These are phyloP conservation scores for Tricholoma flavovirens DNA, from an alignment of 768 basidiomycete species.

Conservation along the genomic window DNA sequence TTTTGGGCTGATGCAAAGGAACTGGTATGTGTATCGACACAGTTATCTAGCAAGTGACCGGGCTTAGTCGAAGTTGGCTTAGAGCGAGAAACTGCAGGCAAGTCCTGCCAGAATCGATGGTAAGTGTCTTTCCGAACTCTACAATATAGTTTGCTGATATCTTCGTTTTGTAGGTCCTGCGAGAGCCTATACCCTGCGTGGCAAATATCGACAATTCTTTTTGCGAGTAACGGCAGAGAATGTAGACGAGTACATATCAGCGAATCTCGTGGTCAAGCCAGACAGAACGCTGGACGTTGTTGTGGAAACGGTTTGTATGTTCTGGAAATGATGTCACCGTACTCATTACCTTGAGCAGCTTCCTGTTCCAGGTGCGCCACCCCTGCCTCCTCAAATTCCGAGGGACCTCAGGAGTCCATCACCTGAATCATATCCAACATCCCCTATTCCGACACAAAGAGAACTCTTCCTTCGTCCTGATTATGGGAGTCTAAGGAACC, in stretches of 20 bases:
- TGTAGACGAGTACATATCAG: conserved; percentile 42
- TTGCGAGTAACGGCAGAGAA: conserved; percentile 54
- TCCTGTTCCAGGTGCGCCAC: conserved; percentile 26
- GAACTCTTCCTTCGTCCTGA: neutral
- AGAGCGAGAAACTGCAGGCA: conserved; percentile 50
- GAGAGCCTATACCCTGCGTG: conserved; percentile 59
- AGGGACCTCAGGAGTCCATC: conserved; percentile 17
- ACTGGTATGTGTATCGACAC: conserved; percentile 32
- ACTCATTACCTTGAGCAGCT: conserved; percentile 21
- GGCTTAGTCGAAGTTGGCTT: neutral
- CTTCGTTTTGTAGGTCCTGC: conserved; percentile 46
- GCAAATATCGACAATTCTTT: conserved; percentile 65
- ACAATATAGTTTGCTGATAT: conserved; percentile 1
- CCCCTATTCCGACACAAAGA: neutral
- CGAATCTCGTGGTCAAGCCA: conserved; percentile 50
- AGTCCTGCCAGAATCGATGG: conserved; percentile 69
- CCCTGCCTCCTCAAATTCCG: conserved; percentile 29
- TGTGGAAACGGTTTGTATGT: conserved; percentile 49
- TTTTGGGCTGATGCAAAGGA: conserved; percentile 71
- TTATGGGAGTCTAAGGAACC: no score
- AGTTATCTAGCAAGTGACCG: neutral
- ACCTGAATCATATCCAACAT: conserved; percentile 2
- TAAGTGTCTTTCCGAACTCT: conserved; percentile 18
- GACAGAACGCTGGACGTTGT: conserved; percentile 52
- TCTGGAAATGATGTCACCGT: neutral